Base-by-base conservation (phyloP, 2,329 filamentous ascomycete genomes). In the Beauveria rudraprayagi region DNA sequence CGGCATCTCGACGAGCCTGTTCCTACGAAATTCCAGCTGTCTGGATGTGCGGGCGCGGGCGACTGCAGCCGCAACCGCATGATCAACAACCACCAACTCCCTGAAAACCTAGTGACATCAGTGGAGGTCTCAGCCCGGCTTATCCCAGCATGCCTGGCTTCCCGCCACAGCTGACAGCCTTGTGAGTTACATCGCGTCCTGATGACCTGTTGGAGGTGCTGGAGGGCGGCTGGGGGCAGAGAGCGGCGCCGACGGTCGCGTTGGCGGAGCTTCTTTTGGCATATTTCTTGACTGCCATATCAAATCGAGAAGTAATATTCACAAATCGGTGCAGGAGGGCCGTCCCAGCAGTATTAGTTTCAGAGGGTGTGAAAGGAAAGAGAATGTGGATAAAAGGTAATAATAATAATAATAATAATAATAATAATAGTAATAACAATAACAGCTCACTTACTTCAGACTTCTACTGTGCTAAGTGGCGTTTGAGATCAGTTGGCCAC, bases 151-250 rank as follows among this genome's bases (percentile, higher is more conserved):
- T 37, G 41, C 50, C 28, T 14, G 37, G 17, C 5, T 53, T n/a
- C 48, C 57, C 48, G 57, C 41, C 40, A n/a, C 40, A 60, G 48
- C 57, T 60, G 48, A 54, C 57, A 60, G 48, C 57, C 57, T 40
- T 54, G 48, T 19, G 28, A 46, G 57, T 60, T 54, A 60, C 57
- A 60, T 60, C 50, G 57, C 16, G 57, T 43, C 17, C 26, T n/a
- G 40, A 19, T 22, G 24, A 37, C 48, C 57, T 28, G 19, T 28
- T 34, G 34, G 34, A 37, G 34, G 11, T 37, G 14, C 10, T 37
- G 34, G 34, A 37, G 6, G 8, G 37, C 16, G 5, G 3, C 28
- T 19, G 16, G 30, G 34, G 34, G 46, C 19, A 48, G 43, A 30
- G 55, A 14, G 37, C 52, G 52, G 17, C 37, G 41, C n/a, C 53